Evolutionary conservation across 345 rosid species (phyloP), one percentile per base, ranked within the genome.

Genomic region (Gossypium bickii): DNA sequence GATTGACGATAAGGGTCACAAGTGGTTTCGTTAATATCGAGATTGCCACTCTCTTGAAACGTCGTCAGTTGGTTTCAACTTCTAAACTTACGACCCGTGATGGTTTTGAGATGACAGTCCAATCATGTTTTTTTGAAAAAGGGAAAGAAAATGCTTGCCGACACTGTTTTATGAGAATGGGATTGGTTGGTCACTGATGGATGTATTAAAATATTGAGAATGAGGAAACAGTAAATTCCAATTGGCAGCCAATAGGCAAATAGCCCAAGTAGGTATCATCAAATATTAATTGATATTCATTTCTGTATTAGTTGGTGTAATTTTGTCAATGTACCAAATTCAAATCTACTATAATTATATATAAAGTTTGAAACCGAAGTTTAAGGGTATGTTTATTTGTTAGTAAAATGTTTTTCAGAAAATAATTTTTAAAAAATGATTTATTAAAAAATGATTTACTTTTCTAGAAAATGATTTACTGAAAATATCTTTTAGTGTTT

Each of bases 1-100:
- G 0, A 7, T 41, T 59, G 77, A 67, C 79, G 55, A 61, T 0
- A 64, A 17, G 12, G 25, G 16, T 53, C 71, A 43, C 16, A 9
- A 13, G 0, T 8, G 6, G 11, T 13, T 67, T 4, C 2, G 48
- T 64, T 45, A 75, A 56, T 52, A 64, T 75, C 76, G 73, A 71
- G 29, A 79, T n/a, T 55, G 62, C 68, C 77, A 74, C 58, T 52
- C 16, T 6, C 9, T 1, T 71, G 13, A 71, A 25, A 57, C 74
- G 52, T 20, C 65, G 52, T 38, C 62, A 47, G 12, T 45, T 45
- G 11, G 56, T n/a, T 45, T 67, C 13, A 66, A 7, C n/a, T 45
- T 44, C 13, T 65, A 11, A 44, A 65, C 27, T 1, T 0, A 22
- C 18, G 55, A 3, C 1, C 0, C 7, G 53, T 44, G 9, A 18